A percentile compares a stretch with the other conserved stretches of the same genome.
Evolutionary conservation across 768 basidiomycete genomes (phyloP).

Genomic region (Boletus reticuloceps): DNA sequence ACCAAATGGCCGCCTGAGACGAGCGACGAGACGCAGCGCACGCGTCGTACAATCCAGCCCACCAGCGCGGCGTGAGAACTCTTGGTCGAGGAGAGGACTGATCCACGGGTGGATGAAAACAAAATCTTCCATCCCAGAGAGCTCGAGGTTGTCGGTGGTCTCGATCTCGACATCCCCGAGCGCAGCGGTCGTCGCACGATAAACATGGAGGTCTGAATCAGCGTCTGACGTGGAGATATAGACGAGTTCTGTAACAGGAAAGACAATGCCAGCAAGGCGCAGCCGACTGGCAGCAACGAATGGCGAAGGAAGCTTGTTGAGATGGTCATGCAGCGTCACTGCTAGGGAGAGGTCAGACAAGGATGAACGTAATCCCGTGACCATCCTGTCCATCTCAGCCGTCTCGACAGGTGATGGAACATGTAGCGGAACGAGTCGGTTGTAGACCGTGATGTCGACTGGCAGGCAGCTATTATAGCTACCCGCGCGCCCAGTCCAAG

Average conservation of each 20-base stretch:
- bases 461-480: conserved; percentile 6
- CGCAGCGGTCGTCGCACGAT: neutral
- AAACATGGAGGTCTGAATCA: neutral
- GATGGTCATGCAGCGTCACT: neutral
- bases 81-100: neutral
- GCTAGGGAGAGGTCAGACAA: neutral
- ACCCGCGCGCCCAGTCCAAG: conserved; percentile 3
- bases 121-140: neutral
- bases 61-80: neutral
- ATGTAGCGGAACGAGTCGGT: neutral
- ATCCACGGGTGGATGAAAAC: conserved; percentile 11
- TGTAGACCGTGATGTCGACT: neutral
- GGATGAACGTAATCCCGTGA: neutral
- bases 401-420: neutral
- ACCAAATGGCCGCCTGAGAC: neutral
- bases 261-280: conserved; percentile 3
- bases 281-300: neutral
- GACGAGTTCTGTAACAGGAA: neutral
- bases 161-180: conserved; percentile 2
- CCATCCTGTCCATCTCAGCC: neutral
- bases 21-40: neutral
- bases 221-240: no score
- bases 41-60: neutral
- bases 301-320: neutral
- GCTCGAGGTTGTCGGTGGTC: neutral